Evolutionary conservation across 129 eudicot genomes (phyloP), one percentile per base, ranked within the genome.

Genomic region (Flaveria ramosissima): DNA sequence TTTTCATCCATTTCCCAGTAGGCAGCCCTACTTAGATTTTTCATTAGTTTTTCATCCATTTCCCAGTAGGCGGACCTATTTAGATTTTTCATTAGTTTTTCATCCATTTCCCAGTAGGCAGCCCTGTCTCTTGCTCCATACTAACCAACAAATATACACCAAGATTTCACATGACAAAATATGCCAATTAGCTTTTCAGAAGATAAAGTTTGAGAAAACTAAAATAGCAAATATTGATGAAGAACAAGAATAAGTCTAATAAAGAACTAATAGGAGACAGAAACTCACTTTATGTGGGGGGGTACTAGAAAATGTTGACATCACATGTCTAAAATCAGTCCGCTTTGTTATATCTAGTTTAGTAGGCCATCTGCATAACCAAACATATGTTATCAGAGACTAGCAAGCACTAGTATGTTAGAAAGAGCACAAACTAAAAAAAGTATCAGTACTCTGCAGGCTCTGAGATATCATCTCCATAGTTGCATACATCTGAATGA

Each of bases 311-410:
- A 95, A 95, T 72, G 99, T 84, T 69, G 99, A 78, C 80, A 85
- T 95, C 52, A 95, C 99, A 78, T 95, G 99, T 74, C 84, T 85
- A 69, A 87, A 85, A 85, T 95, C 99, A 23, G 99, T 95, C 77
- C 99, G 94, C 66, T 95, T 95, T 56, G 93, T 91, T 88, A 95
- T 91, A 81, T 95, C 99, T 71, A 95, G 78, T 79, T 95, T 95
- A 39, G 80, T 73, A 6, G 99, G 99, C 99, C 99, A 95, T 77
- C 99, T 95, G 92, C 82, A 85, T 80, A 43, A 76, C 36, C 80
- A 2, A 69, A 59, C 68, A 53, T 10, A 74, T 70, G 77, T 51
- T n/a, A 80, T 84, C 62, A 80, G 51, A 71, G 51, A 20, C 55
- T 42, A 71, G n/a, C 21, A 53, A 30, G 69, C 60, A 53, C 62